Conservation (phyloP, 2,329 filamentous ascomycete genomes). For the Trichoderma pleuroti region DNA sequence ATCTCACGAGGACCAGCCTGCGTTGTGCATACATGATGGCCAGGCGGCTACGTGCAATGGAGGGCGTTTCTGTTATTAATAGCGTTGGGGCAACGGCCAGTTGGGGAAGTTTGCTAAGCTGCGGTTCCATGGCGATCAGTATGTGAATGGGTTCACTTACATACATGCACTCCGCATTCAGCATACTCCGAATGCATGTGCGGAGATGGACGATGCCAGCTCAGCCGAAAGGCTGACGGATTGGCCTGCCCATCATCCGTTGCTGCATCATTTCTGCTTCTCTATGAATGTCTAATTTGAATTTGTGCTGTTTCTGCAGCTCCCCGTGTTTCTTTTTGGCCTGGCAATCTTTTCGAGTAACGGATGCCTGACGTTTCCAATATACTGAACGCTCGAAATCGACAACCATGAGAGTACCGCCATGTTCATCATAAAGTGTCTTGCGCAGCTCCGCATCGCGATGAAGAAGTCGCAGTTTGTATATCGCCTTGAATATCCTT, state of each 20-base stretch:
- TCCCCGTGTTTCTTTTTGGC: neutral
- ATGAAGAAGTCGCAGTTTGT: slow-evolving; percentile 27
- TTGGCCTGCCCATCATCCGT: too few species aligned
- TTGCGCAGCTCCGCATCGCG: slow-evolving; percentile 32
- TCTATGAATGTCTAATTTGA: neutral
- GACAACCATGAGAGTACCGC: slow-evolving; percentile 29
- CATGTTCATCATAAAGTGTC: slow-evolving; percentile 29
- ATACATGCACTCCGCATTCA: neutral
- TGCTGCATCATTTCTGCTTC: neutral
- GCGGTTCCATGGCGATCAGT: neutral
- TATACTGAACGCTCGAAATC: slow-evolving; percentile 26
- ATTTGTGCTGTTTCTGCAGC: neutral
- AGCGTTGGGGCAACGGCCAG: neutral
- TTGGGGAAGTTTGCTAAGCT: neutral
- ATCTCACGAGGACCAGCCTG: neutral
- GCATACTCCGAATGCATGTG: neutral
- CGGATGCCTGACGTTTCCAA: neutral
- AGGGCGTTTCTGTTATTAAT: slow-evolving; percentile 11
- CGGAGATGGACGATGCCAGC: neutral
- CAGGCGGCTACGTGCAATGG: neutral
- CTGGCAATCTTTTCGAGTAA: neutral
- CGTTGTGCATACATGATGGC: neutral
- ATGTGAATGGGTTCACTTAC: neutral
- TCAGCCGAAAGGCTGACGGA: neutral
- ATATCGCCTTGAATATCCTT: slow-evolving; percentile 9